Conservation (phyloP, 1,284 basidiomycete genomes). For the Porogramme epimiltina region DNA sequence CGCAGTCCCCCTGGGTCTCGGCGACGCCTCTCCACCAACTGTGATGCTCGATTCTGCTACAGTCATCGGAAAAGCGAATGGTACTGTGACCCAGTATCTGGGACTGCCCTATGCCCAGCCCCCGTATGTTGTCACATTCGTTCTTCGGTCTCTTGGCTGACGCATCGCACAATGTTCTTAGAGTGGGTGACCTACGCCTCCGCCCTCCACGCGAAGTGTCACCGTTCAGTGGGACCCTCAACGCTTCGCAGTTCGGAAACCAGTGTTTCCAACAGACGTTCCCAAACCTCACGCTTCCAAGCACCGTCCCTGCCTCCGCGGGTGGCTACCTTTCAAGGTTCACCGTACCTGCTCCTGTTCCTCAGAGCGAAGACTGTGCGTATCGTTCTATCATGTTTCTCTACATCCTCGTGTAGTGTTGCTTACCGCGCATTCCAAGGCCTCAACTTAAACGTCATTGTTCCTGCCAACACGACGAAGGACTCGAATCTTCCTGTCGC, state of each 20-base stretch:
- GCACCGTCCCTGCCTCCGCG: neutral
- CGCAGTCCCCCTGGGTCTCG: too few species aligned
- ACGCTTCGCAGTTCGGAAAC: conserved; percentile 7
- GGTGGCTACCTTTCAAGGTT: neutral
- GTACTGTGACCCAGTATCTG: conserved; percentile 12
- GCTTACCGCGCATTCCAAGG: conserved; percentile 34
- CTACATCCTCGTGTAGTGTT: neutral
- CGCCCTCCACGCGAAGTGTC: neutral
- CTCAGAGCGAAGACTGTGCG: conserved; percentile 22
- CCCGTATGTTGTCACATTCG: conserved; percentile 13
- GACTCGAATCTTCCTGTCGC: conserved; percentile 41
- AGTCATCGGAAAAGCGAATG: conserved; percentile 7
- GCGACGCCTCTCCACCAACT: too few species aligned
- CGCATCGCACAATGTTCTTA: conserved; percentile 12
- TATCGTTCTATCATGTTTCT: neutral
- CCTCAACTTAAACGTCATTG: conserved; percentile 45
- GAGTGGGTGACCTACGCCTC: conserved; percentile 40
- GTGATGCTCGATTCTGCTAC: conserved; percentile 12
- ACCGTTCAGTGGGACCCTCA: neutral
- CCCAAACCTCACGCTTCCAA: neutral
- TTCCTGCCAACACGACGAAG: conserved; percentile 25
- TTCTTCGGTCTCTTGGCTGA: neutral
- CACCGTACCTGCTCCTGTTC: neutral
- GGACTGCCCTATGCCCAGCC: conserved; percentile 23
- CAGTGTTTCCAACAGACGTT: conserved; percentile 8